Conservation (phyloP, 192 early-diverging fungal genomes). For the Coemansia sp. region DNA sequence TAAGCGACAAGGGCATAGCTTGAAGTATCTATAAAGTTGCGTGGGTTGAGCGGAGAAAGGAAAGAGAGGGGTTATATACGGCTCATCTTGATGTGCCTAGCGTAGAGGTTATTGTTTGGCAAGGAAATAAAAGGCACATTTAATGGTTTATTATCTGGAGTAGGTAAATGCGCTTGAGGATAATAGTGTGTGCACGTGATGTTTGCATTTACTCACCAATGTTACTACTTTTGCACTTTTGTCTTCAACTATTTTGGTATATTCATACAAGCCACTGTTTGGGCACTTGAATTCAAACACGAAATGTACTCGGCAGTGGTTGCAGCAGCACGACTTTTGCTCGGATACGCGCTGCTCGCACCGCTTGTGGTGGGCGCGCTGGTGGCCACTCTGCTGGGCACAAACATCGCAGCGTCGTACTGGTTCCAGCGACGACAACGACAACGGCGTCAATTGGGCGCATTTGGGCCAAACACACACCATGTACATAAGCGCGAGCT, state of each 20-base stretch:
- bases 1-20: background rate
- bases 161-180: too few relatives aligned
- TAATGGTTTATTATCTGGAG: too few relatives aligned
- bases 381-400: constrained; percentile 23
- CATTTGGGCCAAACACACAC: background rate
- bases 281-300: too few relatives aligned
- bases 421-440: constrained; percentile 36
- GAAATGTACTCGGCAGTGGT: background rate
- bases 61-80: too few relatives aligned
- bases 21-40: too few relatives aligned
- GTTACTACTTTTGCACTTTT: background rate
- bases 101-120: too few relatives aligned
- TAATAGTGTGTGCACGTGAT: too few relatives aligned
- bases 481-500: background rate
- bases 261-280: background rate
- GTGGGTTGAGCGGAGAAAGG: too few relatives aligned
- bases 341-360: constrained; percentile 29
- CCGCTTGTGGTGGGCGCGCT: constrained; percentile 23
- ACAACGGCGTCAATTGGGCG: background rate
- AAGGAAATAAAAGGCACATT: too few relatives aligned
- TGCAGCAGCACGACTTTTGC: constrained; percentile 9
- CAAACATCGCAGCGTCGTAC: constrained; percentile 46
- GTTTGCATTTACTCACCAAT: too few relatives aligned
- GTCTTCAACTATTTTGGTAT: background rate
- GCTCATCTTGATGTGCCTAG: too few relatives aligned